phyloP scores from a whole-genome alignment of 2,329 filamentous ascomycete species.

The Magnaporthiopsis rhizophila region DNA sequence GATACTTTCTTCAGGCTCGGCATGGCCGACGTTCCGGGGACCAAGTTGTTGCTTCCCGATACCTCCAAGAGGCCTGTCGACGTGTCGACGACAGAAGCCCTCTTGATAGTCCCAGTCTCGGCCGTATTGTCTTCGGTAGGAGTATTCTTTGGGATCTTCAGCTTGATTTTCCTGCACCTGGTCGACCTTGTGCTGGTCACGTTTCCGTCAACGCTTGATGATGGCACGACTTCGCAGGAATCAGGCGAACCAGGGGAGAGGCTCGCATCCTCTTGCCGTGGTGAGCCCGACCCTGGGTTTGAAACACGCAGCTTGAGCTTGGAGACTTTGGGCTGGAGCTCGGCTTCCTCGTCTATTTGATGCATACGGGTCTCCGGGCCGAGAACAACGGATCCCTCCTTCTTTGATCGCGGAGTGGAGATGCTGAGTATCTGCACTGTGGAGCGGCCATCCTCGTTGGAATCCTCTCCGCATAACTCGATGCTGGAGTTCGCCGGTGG shows the following conservation, averaged over 20 bases:
- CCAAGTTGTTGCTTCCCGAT: not conserved
- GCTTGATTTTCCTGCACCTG: constrained; percentile 6
- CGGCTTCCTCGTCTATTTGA: not conserved
- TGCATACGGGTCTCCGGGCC: not conserved
- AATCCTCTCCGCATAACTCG: constrained; percentile 1
- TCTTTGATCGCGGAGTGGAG: not conserved
- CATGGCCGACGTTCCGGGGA: not conserved
- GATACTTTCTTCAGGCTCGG: not conserved
- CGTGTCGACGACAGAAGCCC: not conserved
- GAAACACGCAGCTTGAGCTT: constrained; percentile 2
- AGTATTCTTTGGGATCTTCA: not conserved
- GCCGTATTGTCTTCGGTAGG: not conserved
- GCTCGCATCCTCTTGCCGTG: not conserved
- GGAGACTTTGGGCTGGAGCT: not conserved
- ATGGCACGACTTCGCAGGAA: not conserved
- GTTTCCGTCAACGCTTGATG: not conserved
- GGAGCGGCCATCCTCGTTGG: not conserved
- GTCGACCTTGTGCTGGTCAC: not conserved
- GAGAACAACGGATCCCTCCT: not conserved
- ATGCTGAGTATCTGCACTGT: not conserved
- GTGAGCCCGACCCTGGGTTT: not conserved
- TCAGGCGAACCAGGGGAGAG: not conserved
- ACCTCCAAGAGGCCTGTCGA: not conserved
- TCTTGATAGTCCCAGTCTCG: not conserved
- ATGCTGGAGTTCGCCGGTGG: not conserved